Evolutionary conservation across 768 basidiomycete species (phyloP), one percentile per base, ranked within the genome.

Genomic region (Suillus clintonianus): DNA sequence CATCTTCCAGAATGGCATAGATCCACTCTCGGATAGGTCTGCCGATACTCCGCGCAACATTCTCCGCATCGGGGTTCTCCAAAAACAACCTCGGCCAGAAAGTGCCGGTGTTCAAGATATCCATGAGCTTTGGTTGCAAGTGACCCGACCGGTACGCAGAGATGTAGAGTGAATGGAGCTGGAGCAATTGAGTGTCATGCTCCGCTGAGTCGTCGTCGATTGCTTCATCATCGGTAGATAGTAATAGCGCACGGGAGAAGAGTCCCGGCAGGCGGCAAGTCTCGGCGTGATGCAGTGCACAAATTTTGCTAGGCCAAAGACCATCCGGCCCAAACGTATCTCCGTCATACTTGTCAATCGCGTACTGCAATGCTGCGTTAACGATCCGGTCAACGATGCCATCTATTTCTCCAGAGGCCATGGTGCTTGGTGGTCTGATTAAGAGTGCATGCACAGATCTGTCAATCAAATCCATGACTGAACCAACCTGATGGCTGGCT

Each of bases 391-490:
- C 89, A 36, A 89, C 80, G 48, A 91, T 83, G 14, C 69, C 74
- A 54, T 89, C 88, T 32, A 87, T 76, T 74, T 94, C 91, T n/a
- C 86, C 86, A 0, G 85, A 76, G 11, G 83, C 81, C 70, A 89
- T 75, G 61, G 63, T 71, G 3, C 80, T 79, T 17, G 82, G 73
- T 10, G 77, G 71, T 4, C 84, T 81, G 63, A 88, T 78, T 27
- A 91, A 76, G 7, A 93, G 80, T 1, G 83, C 76, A 58, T 84
- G 83, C 22, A 91, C 87, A 0, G 89, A 85, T 56, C 83, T 81
- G 64, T 88, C 87, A 62, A 93, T 91, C 65, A 92, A 85, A 71
- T 92, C 89, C 84, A 92, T 89, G 55, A 91, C 91, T 66, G 86
- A 86, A 34, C 81, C 85, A 15, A 91, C 80, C 70, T 80, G 83